These are phyloP conservation scores for Lepidium didymum DNA, from an alignment of 345 rosid species.

Conservation along the genomic window DNA sequence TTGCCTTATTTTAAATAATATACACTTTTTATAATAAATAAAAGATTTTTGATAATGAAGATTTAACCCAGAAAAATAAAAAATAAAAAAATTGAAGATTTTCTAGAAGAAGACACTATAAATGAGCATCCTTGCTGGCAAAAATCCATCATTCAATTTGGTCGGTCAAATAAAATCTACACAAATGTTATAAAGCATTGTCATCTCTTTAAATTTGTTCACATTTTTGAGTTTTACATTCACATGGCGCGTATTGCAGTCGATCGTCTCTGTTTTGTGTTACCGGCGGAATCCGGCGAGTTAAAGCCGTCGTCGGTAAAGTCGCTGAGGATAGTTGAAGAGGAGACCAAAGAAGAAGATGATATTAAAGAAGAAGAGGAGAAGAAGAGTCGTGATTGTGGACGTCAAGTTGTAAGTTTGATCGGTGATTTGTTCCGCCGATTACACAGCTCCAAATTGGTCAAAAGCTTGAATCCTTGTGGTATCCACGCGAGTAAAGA, in stretches of 20 bases:
- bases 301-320: conserved; percentile 25
- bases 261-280: conserved; percentile 57
- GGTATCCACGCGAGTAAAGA: conserved; percentile 16
- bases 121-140: conserved; percentile 20
- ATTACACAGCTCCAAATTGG: conserved; percentile 40
- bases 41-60: no score
- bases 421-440: conserved; percentile 36
- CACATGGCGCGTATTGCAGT: conserved; percentile 31
- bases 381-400: conserved; percentile 42
- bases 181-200: conserved; percentile 3
- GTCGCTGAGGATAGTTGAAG: conserved; percentile 3
- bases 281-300: conserved; percentile 55
- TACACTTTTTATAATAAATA: background rate
- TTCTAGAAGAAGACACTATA: conserved; percentile 15
- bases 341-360: background rate
- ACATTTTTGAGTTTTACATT: background rate
- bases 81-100: background rate
- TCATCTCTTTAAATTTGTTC: conserved; percentile 8
- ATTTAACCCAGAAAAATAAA: no score
- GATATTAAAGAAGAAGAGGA: background rate
- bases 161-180: conserved; percentile 13
- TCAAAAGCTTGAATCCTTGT: conserved; percentile 26
- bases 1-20: background rate
- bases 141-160: conserved; percentile 21
- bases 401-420: conserved; percentile 34